Percentiles rank a stretch among this genome's conserved stretches.
Evolutionary conservation across 805 yeast species (phyloP).

Genomic region (Yamadazyma insecticola): DNA sequence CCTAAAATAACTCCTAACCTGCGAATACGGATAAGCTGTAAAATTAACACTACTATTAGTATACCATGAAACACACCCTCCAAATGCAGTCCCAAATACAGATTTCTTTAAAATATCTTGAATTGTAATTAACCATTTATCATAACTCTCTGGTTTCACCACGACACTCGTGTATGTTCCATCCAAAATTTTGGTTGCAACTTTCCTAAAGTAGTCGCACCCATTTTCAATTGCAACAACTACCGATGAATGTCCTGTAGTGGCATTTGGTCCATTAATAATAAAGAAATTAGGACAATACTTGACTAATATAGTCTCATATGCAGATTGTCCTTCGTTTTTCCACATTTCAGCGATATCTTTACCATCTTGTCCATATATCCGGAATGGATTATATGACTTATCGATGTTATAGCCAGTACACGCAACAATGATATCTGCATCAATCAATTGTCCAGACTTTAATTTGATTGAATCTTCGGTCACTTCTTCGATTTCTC

Average conservation of each 20-base stretch:
- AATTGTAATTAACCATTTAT: slow-evolving; percentile 26
- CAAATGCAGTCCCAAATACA: slow-evolving; percentile 35
- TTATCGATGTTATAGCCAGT: slow-evolving; percentile 32
- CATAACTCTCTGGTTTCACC: slow-evolving; percentile 28
- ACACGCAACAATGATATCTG: slow-evolving; percentile 39
- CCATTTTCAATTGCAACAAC: slow-evolving; percentile 35
- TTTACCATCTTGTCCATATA: slow-evolving; percentile 24
- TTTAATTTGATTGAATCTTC: slow-evolving; percentile 24
- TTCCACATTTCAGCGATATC: slow-evolving; percentile 22
- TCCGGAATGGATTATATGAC: slow-evolving; percentile 13
- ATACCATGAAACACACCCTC: slow-evolving; percentile 42
- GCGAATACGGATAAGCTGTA: slow-evolving; percentile 36
- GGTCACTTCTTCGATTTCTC: slow-evolving; percentile 14
- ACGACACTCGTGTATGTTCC: slow-evolving; percentile 23
- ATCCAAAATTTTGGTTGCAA: slow-evolving; percentile 21
- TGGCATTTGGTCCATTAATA: slow-evolving; percentile 38
- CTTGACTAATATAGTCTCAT: slow-evolving; percentile 28
- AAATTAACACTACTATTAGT: slow-evolving; percentile 21
- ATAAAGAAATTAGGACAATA: slow-evolving; percentile 32
- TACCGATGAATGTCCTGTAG: slow-evolving; percentile 40
- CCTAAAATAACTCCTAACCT: too few species aligned
- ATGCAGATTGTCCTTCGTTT: slow-evolving; percentile 29
- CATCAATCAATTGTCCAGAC: slow-evolving; percentile 23
- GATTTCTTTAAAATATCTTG: slow-evolving; percentile 22
- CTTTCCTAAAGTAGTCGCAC: slow-evolving; percentile 17